Evolutionary conservation across 2,329 filamentous ascomycete species (phyloP), one percentile per base, ranked within the genome.

Genomic region (Penicillium brevicompactum): DNA sequence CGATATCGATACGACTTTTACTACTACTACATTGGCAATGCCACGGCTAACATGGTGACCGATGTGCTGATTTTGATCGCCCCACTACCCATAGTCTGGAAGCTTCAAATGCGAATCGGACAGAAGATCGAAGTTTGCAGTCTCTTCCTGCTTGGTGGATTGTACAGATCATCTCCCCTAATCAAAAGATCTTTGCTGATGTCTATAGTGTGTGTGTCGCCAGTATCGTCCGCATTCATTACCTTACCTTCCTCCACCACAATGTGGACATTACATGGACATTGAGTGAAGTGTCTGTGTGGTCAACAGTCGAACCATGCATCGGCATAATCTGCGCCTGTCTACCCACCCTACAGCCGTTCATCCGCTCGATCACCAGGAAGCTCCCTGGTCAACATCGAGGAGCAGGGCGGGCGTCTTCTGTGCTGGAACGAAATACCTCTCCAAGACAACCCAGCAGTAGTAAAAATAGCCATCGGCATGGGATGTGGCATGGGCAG

Each of bases 241-340:
- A 53, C 24, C 21, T 63, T 0, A 52, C 47, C 5, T 44, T 45
- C 31, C 46, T 60, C 10, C 43, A 49, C 3, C 24, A 27, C 6
- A 38, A n/a, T 13, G 10, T 51, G 8, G 60, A 62, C 24, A 18
- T 62, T 10, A 59, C 60, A 24, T 62, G 56, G 51, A 27, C 51
- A 9, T 59, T 61, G 46, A 55, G 55, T 18, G 37, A 45, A 16
- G 53, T 64, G 13, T 62, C 49, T 24, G 49, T 62, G 10, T 62
- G 61, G 59, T 60, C 63, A 7, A 55, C 37, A 2, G 51, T 65
- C 14, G 63, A 65, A 27, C 59, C 63, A 5, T 61, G 46, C 18
- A 30, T 64, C 10, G 60, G 53, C 4, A 60, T 64, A 7, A 44
- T 65, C 34, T 63, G 62, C 18, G 62, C 62, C 14, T 63, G 60